Evolutionary conservation across 192 early-diverging fungal species (phyloP).

Genomic region (Umbelopsis isabellina): DNA sequence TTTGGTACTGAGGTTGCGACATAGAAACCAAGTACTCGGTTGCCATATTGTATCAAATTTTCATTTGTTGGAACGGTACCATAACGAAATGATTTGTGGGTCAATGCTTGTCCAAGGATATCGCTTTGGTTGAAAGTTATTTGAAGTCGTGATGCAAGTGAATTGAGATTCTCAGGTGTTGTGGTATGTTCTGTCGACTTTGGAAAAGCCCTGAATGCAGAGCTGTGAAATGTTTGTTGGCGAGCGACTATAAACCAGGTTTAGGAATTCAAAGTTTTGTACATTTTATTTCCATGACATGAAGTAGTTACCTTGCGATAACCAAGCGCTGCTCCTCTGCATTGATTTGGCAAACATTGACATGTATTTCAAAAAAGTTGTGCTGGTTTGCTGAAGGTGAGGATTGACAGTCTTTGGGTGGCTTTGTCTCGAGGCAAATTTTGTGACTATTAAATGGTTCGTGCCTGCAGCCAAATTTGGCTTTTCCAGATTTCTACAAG

Average conservation of each 20-base stretch:
- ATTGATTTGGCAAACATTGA: slow-evolving; percentile 15
- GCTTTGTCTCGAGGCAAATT: background rate
- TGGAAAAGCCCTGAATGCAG: slow-evolving; percentile 14
- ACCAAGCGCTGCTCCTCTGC: slow-evolving; percentile 9
- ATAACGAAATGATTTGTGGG: slow-evolving; percentile 53
- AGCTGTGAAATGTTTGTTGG: background rate
- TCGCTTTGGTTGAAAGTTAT: slow-evolving; percentile 3
- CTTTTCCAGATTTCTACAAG: too few relatives aligned
- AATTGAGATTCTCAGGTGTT: slow-evolving; percentile 7
- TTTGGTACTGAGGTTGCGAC: slow-evolving; percentile 17
- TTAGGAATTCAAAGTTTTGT: background rate
- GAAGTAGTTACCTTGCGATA: slow-evolving; percentile 5
- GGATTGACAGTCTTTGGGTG: background rate
- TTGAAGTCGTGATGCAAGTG: slow-evolving; percentile 6
- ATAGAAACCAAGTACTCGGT: slow-evolving; percentile 24
- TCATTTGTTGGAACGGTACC: slow-evolving; percentile 53
- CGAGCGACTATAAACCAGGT: background rate
- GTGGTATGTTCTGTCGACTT: background rate
- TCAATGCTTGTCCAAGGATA: slow-evolving; percentile 50
- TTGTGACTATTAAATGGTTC: background rate
- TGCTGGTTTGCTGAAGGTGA: background rate
- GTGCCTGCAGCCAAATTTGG: too few relatives aligned
- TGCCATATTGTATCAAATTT: slow-evolving; percentile 36
- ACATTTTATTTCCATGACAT: background rate
- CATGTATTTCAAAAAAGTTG: background rate